phyloP scores from a whole-genome alignment of 139 green algal genomes.

The Marvania coccoides region DNA sequence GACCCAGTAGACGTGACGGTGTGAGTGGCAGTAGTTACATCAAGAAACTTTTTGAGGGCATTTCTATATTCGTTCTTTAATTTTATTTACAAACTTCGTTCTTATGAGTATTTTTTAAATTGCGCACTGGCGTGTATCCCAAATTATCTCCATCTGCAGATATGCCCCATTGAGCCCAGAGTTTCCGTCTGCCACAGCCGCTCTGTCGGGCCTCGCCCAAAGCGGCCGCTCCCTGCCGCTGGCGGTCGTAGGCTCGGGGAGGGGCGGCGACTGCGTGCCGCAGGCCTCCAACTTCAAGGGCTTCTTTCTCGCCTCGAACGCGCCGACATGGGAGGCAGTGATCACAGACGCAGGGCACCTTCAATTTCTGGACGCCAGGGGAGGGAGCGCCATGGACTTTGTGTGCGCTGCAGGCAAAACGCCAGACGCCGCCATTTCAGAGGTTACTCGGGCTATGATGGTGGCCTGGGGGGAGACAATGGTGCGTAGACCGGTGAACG shows the following conservation, averaged over 20 bases:
- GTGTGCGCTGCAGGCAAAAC: constrained; percentile 42
- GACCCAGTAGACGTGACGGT: constrained; percentile 88
- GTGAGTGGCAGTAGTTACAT: too few relatives aligned
- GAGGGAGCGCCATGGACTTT: constrained; percentile 36
- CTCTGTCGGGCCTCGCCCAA: constrained; percentile 13
- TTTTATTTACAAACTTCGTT: too few relatives aligned
- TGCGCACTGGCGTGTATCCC: not conserved
- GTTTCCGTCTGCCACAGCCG: constrained; percentile 58
- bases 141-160: not conserved
- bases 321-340: constrained; percentile 47
- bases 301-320: constrained; percentile 51
- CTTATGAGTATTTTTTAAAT: not conserved
- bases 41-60: too few relatives aligned
- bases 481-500: constrained; percentile 15
- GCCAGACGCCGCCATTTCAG: constrained; percentile 31
- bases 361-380: constrained; percentile 56
- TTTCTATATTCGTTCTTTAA: too few relatives aligned
- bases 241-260: constrained; percentile 49
- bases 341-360: constrained; percentile 60
- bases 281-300: constrained; percentile 43
- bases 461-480: constrained; percentile 69
- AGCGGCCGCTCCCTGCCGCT: constrained; percentile 35
- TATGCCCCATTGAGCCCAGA: constrained; percentile 11
- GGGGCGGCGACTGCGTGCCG: constrained; percentile 65
- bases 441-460: constrained; percentile 51